Percentiles rank a stretch among this genome's conserved stretches.
phyloP scores from a whole-genome alignment of 2,329 filamentous ascomycete species.

The Microcera coccophila region DNA sequence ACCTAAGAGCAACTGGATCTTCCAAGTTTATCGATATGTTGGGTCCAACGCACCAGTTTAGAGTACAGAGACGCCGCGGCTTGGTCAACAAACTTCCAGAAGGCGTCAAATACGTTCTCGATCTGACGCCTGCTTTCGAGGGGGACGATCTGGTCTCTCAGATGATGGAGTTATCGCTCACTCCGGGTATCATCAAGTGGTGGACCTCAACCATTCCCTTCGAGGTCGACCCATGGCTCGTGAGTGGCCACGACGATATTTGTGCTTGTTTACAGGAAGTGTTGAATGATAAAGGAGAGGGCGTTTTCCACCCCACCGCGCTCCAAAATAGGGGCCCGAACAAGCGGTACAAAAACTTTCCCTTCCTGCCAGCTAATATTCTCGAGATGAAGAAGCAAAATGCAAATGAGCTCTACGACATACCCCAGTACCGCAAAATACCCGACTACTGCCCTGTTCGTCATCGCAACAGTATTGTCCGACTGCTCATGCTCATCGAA shows the following conservation, averaged over 20 bases:
- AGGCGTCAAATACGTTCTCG: slow-evolving; percentile 56
- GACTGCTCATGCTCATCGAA: slow-evolving; percentile 57
- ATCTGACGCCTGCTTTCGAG: slow-evolving; percentile 59
- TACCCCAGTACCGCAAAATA: slow-evolving; percentile 35
- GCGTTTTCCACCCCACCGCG: background rate
- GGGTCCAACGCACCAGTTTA: slow-evolving; percentile 39
- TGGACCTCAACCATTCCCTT: slow-evolving; percentile 39
- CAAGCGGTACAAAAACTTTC: background rate
- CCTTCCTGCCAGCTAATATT: slow-evolving; percentile 7
- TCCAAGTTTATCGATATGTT: slow-evolving; percentile 46
- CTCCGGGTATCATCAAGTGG: slow-evolving; percentile 54
- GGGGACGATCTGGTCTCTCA: slow-evolving; percentile 60
- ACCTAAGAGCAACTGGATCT: slow-evolving; percentile 45
- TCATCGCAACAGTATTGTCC: slow-evolving; percentile 60
- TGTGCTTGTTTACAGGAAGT: slow-evolving; percentile 29
- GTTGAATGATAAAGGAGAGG: background rate
- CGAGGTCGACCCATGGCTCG: slow-evolving; percentile 26
- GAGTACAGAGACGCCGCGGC: slow-evolving; percentile 36
- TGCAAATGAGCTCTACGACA: slow-evolving; percentile 17
- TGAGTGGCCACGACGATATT: slow-evolving; percentile 42
- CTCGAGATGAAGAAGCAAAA: slow-evolving; percentile 21
- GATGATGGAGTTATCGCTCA: slow-evolving; percentile 56
- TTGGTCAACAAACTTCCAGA: slow-evolving; percentile 33
- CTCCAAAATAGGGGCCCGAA: background rate
- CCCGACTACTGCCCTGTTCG: slow-evolving; percentile 61